These are phyloP conservation scores for Acacia pycnantha DNA, from an alignment of 331 rosid species.

Conservation along the genomic window DNA sequence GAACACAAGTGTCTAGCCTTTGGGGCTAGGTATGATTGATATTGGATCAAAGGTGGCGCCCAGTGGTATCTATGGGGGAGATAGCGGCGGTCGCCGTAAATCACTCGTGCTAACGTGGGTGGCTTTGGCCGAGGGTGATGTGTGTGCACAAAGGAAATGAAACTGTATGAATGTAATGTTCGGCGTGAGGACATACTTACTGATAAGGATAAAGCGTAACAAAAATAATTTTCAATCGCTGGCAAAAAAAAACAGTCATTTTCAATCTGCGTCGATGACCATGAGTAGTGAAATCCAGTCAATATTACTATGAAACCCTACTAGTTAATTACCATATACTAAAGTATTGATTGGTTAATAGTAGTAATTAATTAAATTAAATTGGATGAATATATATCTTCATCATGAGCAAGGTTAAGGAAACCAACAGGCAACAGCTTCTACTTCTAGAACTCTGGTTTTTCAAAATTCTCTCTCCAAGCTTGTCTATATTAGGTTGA, in stretches of 20 bases:
- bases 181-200: no score
- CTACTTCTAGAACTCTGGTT: background rate
- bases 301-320: background rate
- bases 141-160: no score
- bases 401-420: background rate
- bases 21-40: no score
- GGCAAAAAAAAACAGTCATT: background rate
- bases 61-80: no score
- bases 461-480: background rate
- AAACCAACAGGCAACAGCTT: constrained; percentile 4
- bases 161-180: no score
- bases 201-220: background rate
- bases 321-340: background rate
- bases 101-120: no score
- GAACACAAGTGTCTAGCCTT: no score
- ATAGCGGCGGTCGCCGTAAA: no score
- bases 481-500: constrained; percentile 15
- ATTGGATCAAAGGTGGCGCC: no score
- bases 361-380: background rate
- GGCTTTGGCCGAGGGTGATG: no score
- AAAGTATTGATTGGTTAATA: no score
- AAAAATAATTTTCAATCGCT: background rate
- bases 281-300: background rate
- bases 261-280: background rate
- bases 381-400: background rate